Evolutionary conservation across 345 rosid species (phyloP).

Genomic region (Eucalyptus erythrocorys): DNA sequence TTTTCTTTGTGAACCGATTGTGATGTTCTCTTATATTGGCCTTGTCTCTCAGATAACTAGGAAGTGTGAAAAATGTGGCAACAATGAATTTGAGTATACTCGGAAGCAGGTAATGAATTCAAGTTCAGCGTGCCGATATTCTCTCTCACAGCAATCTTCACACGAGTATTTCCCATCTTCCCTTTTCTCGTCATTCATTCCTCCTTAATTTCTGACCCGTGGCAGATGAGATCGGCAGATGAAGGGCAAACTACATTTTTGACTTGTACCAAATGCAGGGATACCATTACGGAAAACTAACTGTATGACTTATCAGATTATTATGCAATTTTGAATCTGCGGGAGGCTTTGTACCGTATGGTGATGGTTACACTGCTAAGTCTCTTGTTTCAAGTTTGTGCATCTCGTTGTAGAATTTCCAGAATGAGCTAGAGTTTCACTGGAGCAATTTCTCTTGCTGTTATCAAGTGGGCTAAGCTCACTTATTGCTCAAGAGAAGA

Average conservation of each 20-base stretch:
- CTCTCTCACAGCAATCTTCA: background rate
- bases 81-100: slow-evolving; percentile 16
- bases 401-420: background rate
- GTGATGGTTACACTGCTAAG: background rate
- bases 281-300: background rate
- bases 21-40: background rate
- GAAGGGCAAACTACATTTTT: slow-evolving; percentile 32
- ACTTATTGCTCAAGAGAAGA: background rate
- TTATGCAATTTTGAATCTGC: background rate
- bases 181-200: background rate
- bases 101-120: slow-evolving; percentile 22
- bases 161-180: background rate
- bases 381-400: background rate
- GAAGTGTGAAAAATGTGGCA: slow-evolving; percentile 24
- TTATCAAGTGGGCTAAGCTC: background rate
- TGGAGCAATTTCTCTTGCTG: background rate
- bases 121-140: background rate
- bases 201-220: background rate
- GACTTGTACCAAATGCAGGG: slow-evolving; percentile 13
- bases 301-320: background rate
- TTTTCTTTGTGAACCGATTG: background rate
- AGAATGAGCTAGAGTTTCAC: background rate
- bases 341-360: background rate
- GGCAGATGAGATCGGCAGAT: slow-evolving; percentile 39
- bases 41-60: slow-evolving; percentile 8